Percentiles rank a stretch among this genome's conserved stretches.
phyloP scores from a whole-genome alignment of 1,284 basidiomycete species.

The Bjerkandera adusta region DNA sequence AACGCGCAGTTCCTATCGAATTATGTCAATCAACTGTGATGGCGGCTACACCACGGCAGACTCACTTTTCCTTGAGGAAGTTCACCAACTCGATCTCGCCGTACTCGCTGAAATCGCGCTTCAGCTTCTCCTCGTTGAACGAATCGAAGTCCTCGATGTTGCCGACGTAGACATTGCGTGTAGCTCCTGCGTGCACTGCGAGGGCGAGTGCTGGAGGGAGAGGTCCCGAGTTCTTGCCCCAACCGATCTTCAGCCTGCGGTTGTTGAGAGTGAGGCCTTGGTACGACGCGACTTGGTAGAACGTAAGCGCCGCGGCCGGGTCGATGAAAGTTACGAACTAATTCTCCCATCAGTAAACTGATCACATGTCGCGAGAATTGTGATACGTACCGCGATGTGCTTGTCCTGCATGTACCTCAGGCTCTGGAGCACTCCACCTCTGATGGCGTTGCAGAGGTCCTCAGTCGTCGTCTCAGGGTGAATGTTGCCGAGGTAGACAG shows the following conservation, averaged over 20 bases:
- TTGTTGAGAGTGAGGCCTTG: conserved; percentile 89
- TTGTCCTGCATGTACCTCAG: conserved; percentile 92
- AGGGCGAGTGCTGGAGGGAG: conserved; percentile 80
- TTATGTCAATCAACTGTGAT: background rate
- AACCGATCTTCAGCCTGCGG: conserved; percentile 89
- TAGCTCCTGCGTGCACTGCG: conserved; percentile 87
- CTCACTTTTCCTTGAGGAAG: conserved; percentile 90
- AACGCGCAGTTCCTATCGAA: conserved; percentile 82
- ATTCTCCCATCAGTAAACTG: conserved; percentile 9
- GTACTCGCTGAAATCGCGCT: conserved; percentile 87
- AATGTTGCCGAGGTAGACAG: conserved; percentile 92
- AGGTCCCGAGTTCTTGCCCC: conserved; percentile 91
- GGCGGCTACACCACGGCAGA: conserved; percentile 15
- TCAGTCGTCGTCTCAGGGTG: conserved; percentile 91
- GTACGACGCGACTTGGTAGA: conserved; percentile 87
- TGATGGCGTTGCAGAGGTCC: conserved; percentile 91
- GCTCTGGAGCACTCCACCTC: conserved; percentile 89
- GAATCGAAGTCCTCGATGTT: conserved; percentile 90
- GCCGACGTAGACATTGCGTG: conserved; percentile 93
- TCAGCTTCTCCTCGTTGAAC: conserved; percentile 83
- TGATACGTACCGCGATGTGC: conserved; percentile 80
- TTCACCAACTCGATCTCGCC: conserved; percentile 96
- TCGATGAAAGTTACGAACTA: conserved; percentile 92
- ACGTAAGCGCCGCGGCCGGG: conserved; percentile 84
- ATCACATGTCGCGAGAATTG: conserved; percentile 7